Evolutionary conservation across 139 green algal species (phyloP).

Genomic region (Zygnema cylindricum): DNA sequence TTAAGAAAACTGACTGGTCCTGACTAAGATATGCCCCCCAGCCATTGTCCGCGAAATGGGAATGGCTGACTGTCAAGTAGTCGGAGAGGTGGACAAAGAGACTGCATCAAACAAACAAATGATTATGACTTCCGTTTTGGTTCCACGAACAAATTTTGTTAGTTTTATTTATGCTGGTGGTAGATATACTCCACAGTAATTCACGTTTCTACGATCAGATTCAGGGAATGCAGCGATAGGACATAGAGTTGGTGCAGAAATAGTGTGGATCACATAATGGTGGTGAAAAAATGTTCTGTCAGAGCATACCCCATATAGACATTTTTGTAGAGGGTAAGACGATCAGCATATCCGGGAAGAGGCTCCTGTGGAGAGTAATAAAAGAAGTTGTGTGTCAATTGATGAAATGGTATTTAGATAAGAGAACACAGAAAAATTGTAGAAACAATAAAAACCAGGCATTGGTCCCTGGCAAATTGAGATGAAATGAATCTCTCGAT

Average conservation of each 20-base stretch:
- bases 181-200: too few species aligned
- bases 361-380: not conserved
- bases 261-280: not conserved
- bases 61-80: not conserved
- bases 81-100: slow-evolving; percentile 38
- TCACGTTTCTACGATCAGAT: not conserved
- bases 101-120: slow-evolving; percentile 8
- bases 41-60: slow-evolving; percentile 26
- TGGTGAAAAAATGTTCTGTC: not conserved
- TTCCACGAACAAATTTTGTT: too few species aligned
- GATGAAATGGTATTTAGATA: not conserved
- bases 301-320: not conserved
- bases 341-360: not conserved
- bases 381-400: not conserved
- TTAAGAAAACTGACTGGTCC: not conserved
- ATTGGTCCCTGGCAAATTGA: too few species aligned
- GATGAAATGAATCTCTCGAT: too few species aligned
- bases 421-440: not conserved
- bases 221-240: not conserved
- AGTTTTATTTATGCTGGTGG: too few species aligned
- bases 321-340: not conserved
- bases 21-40: not conserved
- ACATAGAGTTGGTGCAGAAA: not conserved
- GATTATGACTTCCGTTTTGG: too few species aligned
- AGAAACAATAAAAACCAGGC: not conserved